Evolutionary conservation across 805 yeast genomes (phyloP).

Genomic region (Spathaspora girioi): DNA sequence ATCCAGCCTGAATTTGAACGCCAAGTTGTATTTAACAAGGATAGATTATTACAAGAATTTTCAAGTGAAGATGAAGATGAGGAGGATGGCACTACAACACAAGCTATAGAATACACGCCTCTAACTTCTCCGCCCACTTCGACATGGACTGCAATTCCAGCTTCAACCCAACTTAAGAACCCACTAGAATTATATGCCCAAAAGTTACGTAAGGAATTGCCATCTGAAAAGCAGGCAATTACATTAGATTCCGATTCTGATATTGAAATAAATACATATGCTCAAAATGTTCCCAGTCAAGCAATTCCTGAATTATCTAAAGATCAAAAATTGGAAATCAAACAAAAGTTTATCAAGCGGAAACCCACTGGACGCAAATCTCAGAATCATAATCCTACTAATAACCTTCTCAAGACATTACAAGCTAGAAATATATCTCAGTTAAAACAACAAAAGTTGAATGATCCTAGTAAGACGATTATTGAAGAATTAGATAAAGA

Average conservation of each 20-base stretch:
- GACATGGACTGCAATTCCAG: not conserved
- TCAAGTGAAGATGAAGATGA: constrained; percentile 24
- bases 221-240: constrained; percentile 10
- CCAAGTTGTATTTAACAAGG: constrained; percentile 24
- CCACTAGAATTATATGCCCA: constrained; percentile 37
- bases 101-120: constrained; percentile 21
- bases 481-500: constrained; percentile 38
- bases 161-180: constrained; percentile 12
- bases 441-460: constrained; percentile 20
- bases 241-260: constrained; percentile 28
- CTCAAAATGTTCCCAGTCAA: not conserved
- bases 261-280: constrained; percentile 7
- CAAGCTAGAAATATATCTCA: constrained; percentile 46
- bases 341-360: constrained; percentile 26
- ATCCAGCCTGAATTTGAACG: constrained; percentile 29
- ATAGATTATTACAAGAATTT: constrained; percentile 31
- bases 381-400: not conserved
- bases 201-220: constrained; percentile 22
- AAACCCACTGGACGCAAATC: not conserved
- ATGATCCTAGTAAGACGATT: constrained; percentile 23
- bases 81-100: constrained; percentile 1
- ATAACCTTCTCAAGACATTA: constrained; percentile 28
- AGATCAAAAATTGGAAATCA: constrained; percentile 27
- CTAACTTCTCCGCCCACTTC: constrained; percentile 24
- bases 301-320: constrained; percentile 28